Evolutionary conservation across 164 flowering plant genomes (phyloP), one percentile per base, ranked within the genome.

Genomic region (Vitis cinerea): DNA sequence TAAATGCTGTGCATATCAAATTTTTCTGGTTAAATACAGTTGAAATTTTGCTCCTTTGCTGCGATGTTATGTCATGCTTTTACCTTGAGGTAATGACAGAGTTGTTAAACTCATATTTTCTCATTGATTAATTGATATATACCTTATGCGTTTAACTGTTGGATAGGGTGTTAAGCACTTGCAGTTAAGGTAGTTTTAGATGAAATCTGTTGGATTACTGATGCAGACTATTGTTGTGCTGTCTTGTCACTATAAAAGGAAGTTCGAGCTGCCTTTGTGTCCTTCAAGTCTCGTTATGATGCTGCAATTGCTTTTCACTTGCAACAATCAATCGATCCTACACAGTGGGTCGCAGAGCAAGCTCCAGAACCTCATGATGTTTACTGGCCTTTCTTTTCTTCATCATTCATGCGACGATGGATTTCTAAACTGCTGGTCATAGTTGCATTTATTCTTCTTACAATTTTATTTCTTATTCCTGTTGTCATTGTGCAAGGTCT

Each of bases 341-440:
- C 85, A 54, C 68, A 84, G 48, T 95, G 98, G 99, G 54, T 88
- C 68, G 86, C 90, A 54, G 97, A 93, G 73, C 81, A 69, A 80
- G 99, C 98, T 69, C 98, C 98, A 55, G 96, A 87, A 70, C 98
- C 97, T 69, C 70, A 71, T 63, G 98, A 95, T 81, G 94, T 95
- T 61, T 85, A 86, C 72, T 93, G 99, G 98, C 96, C 99, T 57
- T 91, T 90, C 81, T 88, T 95, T 74, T 93, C 94, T 63, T 61
- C 93, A 23, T 83, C 93, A 1, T 95, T 91, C 63, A 37, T 87
- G 59, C 74, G 60, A 65, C 82, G 85, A 73, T 95, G 99, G 99
- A 74, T 95, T 30, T 84, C 82, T 68, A 88, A 81, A 80, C 66
- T 88, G 69, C 84, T 83, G 57, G 92, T 91, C 51, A 23, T 90